Conservation (phyloP, 1,139 yeast genomes). For the Suhomyces guaymorum region DNA sequence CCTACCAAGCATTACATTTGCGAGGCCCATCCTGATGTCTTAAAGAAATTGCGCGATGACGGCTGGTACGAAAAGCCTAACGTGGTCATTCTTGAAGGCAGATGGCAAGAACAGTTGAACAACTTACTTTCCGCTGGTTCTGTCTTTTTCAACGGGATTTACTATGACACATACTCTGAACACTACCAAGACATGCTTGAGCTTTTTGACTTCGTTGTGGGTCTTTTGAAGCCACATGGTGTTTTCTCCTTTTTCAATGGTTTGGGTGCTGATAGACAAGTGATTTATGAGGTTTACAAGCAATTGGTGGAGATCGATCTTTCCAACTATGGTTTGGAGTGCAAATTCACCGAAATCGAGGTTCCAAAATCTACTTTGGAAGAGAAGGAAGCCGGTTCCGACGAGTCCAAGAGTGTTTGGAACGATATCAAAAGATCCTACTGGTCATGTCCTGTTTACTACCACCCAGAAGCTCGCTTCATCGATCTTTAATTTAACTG, state of each 20-base stretch:
- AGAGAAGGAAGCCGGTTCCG: conserved; percentile 16
- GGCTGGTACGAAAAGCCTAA: conserved; percentile 83
- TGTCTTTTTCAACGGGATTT: conserved; percentile 82
- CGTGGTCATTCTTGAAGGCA: conserved; percentile 77
- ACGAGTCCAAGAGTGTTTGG: conserved; percentile 57
- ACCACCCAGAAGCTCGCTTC: conserved; percentile 62
- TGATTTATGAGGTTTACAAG: conserved; percentile 86
- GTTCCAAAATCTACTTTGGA: conserved; percentile 40
- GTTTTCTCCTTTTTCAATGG: conserved; percentile 91
- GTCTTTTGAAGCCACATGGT: conserved; percentile 77
- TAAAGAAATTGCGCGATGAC: conserved; percentile 61
- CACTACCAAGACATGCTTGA: conserved; percentile 84
- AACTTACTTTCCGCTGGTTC: conserved; percentile 60
- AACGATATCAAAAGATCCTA: conserved; percentile 68
- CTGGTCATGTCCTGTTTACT: conserved; percentile 70
- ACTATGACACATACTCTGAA: conserved; percentile 92
- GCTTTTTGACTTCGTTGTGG: conserved; percentile 77
- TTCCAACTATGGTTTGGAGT: conserved; percentile 71
- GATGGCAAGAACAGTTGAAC: conserved; percentile 87
- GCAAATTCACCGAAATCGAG: conserved; percentile 49
- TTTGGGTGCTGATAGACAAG: conserved; percentile 90
- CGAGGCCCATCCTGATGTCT: conserved; percentile 94
- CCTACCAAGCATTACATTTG: conserved; percentile 83
- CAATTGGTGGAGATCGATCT: conserved; percentile 80
- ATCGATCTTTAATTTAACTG: conserved; percentile 22